These are phyloP conservation scores for Saccharomycopsis vini DNA, from an alignment of 805 yeast species.

Conservation along the genomic window DNA sequence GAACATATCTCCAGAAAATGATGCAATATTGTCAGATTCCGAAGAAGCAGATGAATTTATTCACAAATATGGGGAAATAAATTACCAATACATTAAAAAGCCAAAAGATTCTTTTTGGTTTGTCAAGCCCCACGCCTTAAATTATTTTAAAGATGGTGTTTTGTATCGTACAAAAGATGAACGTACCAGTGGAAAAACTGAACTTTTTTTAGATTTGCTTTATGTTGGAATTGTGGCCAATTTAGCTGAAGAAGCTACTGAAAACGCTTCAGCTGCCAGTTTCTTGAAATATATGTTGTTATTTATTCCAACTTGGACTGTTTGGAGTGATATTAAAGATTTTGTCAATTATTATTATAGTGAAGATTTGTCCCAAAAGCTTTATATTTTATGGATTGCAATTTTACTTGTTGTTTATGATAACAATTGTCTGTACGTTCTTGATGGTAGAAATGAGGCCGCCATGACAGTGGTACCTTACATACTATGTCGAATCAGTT, in stretches of 20 bases:
- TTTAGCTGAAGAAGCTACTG: slow-evolving; percentile 45
- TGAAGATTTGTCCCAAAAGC: slow-evolving; percentile 48
- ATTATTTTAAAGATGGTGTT: slow-evolving; percentile 49
- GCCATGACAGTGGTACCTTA: slow-evolving; percentile 34
- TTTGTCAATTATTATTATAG: slow-evolving; percentile 55
- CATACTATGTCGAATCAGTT: slow-evolving; percentile 31
- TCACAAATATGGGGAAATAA: slow-evolving; percentile 37
- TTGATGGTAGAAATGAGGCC: slow-evolving; percentile 30
- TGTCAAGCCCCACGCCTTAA: slow-evolving; percentile 48
- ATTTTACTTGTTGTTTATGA: slow-evolving; percentile 40
- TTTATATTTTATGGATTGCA: slow-evolving; percentile 45
- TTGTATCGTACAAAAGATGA: slow-evolving; percentile 49
- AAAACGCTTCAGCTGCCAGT: slow-evolving; percentile 38
- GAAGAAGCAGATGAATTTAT: slow-evolving; percentile 29
- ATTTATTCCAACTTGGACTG: slow-evolving; percentile 51
- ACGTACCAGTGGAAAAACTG: slow-evolving; percentile 42
- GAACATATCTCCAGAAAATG: background rate
- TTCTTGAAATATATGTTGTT: slow-evolving; percentile 40
- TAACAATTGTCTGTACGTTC: slow-evolving; percentile 36
- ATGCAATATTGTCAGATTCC: background rate
- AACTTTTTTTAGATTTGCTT: slow-evolving; percentile 52
- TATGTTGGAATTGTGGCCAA: slow-evolving; percentile 59
- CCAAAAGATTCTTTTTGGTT: slow-evolving; percentile 31
- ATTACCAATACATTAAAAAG: slow-evolving; percentile 34
- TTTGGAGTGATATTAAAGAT: slow-evolving; percentile 59